These are phyloP conservation scores for Lipomyces sp. DNA, from an alignment of 805 yeast species.

Conservation along the genomic window DNA sequence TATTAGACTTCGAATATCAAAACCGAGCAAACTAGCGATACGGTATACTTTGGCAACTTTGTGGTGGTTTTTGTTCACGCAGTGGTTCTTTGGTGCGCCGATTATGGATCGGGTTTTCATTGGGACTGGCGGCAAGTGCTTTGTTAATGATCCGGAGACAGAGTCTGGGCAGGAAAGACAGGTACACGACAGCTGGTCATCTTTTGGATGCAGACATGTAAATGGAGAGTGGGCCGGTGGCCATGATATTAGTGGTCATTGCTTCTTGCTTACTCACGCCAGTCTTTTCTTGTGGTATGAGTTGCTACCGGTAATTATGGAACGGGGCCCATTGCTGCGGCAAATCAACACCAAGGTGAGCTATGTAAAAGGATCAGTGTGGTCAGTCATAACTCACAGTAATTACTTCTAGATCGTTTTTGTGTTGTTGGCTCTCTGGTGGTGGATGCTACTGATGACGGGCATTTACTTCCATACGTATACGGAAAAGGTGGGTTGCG, in stretches of 20 bases:
- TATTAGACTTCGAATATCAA: slow-evolving; percentile 17
- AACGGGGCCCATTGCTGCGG: slow-evolving; percentile 39
- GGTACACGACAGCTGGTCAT: slow-evolving; percentile 38
- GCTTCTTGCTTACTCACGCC: slow-evolving; percentile 73
- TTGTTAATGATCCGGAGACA: slow-evolving; percentile 33
- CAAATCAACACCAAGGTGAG: slow-evolving; percentile 35
- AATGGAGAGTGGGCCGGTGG: slow-evolving; percentile 83
- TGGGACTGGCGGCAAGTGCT: slow-evolving; percentile 82
- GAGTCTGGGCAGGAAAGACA: slow-evolving; percentile 23
- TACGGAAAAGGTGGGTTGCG: slow-evolving; percentile 57
- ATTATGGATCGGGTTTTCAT: slow-evolving; percentile 85
- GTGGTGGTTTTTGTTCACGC: slow-evolving; percentile 89
- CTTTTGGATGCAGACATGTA: slow-evolving; percentile 56
- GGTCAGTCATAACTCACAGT: background rate
- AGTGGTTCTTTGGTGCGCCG: slow-evolving; percentile 84
- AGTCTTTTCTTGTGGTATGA: slow-evolving; percentile 72
- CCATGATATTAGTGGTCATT: slow-evolving; percentile 96
- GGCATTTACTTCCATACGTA: slow-evolving; percentile 82
- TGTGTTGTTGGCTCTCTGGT: slow-evolving; percentile 61
- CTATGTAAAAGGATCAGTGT: background rate
- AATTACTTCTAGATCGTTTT: slow-evolving; percentile 41
- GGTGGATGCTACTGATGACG: slow-evolving; percentile 87
- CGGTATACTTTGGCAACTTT: slow-evolving; percentile 62
- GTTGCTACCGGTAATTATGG: slow-evolving; percentile 49
- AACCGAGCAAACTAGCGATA: slow-evolving; percentile 15